These are phyloP conservation scores for Chimonanthus praecox DNA, from an alignment of 164 flowering plant species.

Conservation along the genomic window DNA sequence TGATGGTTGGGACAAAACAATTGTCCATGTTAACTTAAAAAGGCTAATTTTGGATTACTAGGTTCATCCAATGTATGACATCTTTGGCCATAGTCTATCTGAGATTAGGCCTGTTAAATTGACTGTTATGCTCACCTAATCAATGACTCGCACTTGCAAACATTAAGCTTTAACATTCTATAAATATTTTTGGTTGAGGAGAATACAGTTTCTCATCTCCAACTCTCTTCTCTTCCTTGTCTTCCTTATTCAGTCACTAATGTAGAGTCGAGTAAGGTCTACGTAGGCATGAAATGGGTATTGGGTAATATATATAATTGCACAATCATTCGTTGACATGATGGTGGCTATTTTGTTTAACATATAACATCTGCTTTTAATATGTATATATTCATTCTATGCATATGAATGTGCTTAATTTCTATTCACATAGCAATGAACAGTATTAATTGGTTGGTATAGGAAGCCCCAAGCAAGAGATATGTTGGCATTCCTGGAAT, in stretches of 20 bases:
- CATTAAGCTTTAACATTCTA: neutral
- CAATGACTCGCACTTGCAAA: neutral
- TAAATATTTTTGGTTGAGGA: neutral
- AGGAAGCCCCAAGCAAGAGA: constrained; percentile 54
- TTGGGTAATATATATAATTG: neutral
- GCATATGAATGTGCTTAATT: neutral
- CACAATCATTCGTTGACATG: neutral
- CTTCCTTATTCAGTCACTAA: no score
- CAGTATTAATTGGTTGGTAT: constrained; percentile 10
- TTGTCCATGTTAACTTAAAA: neutral
- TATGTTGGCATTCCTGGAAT: constrained; percentile 86
- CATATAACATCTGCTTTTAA: neutral
- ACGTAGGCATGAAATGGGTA: neutral
- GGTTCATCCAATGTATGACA: neutral
- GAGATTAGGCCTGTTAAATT: neutral
- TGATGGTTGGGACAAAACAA: neutral
- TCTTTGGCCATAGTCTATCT: neutral
- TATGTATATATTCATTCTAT: neutral
- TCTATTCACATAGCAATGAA: neutral
- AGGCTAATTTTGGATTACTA: neutral
- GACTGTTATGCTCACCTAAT: neutral
- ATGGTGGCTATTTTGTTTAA: neutral
- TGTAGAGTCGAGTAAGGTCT: neutral
- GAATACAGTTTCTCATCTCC: no score
- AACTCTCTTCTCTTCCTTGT: neutral